Evolutionary conservation across 495 filamentous ascomycete species (phyloP), one percentile per base, ranked within the genome.

Genomic region (Neurospora africana): DNA sequence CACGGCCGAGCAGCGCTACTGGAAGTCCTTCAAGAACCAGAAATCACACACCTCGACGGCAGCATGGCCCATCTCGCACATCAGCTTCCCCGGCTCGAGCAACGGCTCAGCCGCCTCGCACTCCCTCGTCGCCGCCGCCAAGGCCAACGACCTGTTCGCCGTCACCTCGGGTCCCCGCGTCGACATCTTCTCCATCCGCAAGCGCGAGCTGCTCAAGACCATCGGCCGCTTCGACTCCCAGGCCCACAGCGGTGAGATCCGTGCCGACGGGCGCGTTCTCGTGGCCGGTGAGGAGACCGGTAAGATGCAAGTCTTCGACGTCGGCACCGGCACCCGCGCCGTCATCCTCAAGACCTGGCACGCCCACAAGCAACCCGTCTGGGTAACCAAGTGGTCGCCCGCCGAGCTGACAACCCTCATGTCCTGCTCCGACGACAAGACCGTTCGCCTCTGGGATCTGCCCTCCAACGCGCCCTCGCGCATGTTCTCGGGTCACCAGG

Each of bases 331-430:
- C 41, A 82, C 79, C 7, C 93, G 92, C 47, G 88, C 95, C 71
- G 93, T 94, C 2, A 97, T 98, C 72, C 81, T 99, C 77, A 95
- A 95, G 85, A 97, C 95, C 68, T 99, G 95, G 96, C 89, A 90
- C 74, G 90, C 95, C 61, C 95, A 99, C 81, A 94, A 95, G 82
- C 94, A 97, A 84, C 92, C 96, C 47, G 94, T 97, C 41, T 97
- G 95, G 91, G 88, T 90, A 30, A 92, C 92, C 58, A 91, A 92
- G 75, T 98, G 95, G 85, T 93, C 90, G 23, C 94, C 94, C 9
- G 89, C 88, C 68, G 92, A 95, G 39, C 86, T 96, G 38, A 99
- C 95, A 0, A 88, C 88, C 2, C 81, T 98, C 35, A 89, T 98
- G 87, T 93, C 90, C 68, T 88, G 89, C 35, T 91, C 90, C 81